These are phyloP conservation scores for Begonia masoniana DNA, from an alignment of 306 rosid genomes.

Conservation along the genomic window DNA sequence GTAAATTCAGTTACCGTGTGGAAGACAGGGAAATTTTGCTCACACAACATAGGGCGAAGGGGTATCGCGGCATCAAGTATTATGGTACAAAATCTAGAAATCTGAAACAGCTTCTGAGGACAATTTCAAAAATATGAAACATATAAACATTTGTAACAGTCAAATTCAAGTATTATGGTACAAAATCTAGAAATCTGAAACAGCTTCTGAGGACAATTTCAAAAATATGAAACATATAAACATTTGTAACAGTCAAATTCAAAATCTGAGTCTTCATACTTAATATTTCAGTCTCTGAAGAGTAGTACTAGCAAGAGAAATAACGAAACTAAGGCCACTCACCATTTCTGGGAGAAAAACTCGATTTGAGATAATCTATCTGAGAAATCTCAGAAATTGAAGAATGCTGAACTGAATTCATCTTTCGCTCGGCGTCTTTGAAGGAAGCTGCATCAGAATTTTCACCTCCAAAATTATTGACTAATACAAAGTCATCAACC, in stretches of 20 bases:
- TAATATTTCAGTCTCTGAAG: not conserved
- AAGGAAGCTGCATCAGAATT: slow-evolving; percentile 18
- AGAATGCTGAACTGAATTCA: slow-evolving; percentile 5
- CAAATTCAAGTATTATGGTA: no score
- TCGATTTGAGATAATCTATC: slow-evolving; percentile 15
- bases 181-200: not conserved
- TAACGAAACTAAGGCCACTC: slow-evolving; percentile 12
- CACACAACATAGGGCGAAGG: no score
- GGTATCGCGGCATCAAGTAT: no score
- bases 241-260: no score
- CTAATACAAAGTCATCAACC: slow-evolving; percentile 5
- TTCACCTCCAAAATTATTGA: slow-evolving; percentile 6
- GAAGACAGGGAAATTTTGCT: no score
- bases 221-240: no score
- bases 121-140: no score
- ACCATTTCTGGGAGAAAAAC: slow-evolving; percentile 40
- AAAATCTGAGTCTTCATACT: no score
- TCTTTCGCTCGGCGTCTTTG: slow-evolving; percentile 8
- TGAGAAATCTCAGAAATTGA: slow-evolving; percentile 14
- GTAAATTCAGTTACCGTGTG: no score
- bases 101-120: not conserved
- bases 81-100: not conserved
- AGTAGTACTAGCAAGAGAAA: not conserved
- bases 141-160: no score
- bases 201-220: not conserved